These are phyloP conservation scores for Colletotrichum tofieldiae DNA, from an alignment of 2,329 filamentous ascomycete species.

Conservation along the genomic window DNA sequence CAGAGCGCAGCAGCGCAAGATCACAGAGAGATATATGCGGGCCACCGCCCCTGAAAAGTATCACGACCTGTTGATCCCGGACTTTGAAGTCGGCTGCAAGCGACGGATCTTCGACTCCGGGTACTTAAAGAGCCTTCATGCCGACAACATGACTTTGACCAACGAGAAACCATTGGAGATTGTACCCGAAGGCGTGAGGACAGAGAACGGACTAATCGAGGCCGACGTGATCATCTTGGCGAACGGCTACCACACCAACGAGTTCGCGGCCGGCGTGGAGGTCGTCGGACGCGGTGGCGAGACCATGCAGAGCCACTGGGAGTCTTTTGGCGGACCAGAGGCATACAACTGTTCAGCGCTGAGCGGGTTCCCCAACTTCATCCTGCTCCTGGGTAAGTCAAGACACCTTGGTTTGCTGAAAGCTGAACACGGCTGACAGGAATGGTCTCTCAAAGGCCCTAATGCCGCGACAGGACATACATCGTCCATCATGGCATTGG, in stretches of 20 bases:
- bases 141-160: constrained; percentile 63
- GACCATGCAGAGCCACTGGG: constrained; percentile 70
- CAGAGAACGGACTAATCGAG: constrained; percentile 57
- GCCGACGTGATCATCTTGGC: constrained; percentile 75
- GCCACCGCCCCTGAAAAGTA: constrained; percentile 70
- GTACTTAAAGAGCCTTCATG: constrained; percentile 68
- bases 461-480: constrained; percentile 76
- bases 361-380: constrained; percentile 77
- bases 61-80: constrained; percentile 72
- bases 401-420: no score
- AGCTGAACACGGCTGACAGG: neutral
- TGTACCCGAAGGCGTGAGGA: constrained; percentile 57
- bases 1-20: constrained; percentile 55
- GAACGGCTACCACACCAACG: constrained; percentile 72
- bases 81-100: constrained; percentile 77
- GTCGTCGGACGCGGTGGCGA: constrained; percentile 67
- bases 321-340: constrained; percentile 69
- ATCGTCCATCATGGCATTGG: constrained; percentile 71
- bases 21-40: constrained; percentile 59
- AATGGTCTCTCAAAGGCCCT: constrained; percentile 54
- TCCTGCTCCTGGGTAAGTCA: constrained; percentile 66
- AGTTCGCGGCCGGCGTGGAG: constrained; percentile 68
- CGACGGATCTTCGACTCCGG: constrained; percentile 71
- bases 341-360: constrained; percentile 74
- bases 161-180: constrained; percentile 66